Conservation (phyloP, 371 early-diverging fungal genomes). For the Mucor mucedo region DNA sequence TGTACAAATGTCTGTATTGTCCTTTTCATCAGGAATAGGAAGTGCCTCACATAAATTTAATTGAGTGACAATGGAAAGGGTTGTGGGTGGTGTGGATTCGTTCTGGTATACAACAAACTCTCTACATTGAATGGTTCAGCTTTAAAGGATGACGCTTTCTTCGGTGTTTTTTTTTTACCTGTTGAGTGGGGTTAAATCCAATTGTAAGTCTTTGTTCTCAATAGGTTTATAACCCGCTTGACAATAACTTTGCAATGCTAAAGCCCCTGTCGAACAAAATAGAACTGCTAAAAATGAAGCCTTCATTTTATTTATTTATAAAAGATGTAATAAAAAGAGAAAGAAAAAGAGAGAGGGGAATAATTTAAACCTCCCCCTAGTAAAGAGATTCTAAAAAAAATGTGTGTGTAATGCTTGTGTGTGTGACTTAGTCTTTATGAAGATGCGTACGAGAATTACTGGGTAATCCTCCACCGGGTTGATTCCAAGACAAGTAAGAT, state of each 20-base stretch:
- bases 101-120: constrained; percentile 29
- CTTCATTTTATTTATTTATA: constrained; percentile 8
- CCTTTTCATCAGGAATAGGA: constrained; percentile 23
- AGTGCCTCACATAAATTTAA: constrained; percentile 37
- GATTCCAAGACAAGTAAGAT: constrained; percentile 46
- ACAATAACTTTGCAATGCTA: constrained; percentile 33
- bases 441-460: constrained; percentile 24
- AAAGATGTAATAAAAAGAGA: neutral
- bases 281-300: constrained; percentile 15
- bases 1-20: constrained; percentile 25
- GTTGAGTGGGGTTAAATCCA: constrained; percentile 36
- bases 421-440: constrained; percentile 23
- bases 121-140: neutral
- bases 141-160: too few species aligned
- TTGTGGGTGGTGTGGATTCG: constrained; percentile 23
- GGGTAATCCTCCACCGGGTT: constrained; percentile 48
- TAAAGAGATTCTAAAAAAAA: neutral
- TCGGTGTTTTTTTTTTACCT: constrained; percentile 27
- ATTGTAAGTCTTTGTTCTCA: constrained; percentile 19
- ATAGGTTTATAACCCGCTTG: constrained; percentile 34
- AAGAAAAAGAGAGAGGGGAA: neutral
- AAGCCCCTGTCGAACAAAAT: constrained; percentile 13
- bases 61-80: constrained; percentile 16
- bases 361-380: neutral
- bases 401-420: too few species aligned